Evolutionary conservation across 345 rosid species (phyloP).

Genomic region (Linum trigynum): DNA sequence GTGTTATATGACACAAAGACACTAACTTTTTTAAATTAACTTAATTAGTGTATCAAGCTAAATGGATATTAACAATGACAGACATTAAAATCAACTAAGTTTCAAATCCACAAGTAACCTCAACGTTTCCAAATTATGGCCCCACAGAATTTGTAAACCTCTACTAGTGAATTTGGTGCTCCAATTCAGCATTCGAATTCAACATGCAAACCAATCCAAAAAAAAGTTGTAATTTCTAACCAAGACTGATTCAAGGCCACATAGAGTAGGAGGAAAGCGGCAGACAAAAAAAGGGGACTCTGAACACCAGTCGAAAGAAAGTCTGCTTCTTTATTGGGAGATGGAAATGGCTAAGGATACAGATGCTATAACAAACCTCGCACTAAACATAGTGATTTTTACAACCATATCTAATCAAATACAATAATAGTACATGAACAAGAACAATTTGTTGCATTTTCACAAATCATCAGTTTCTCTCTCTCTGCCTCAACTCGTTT

Average conservation of each 20-base stretch:
- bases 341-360: not conserved
- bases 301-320: not conserved
- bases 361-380: not conserved
- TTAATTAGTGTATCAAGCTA: too few relatives aligned
- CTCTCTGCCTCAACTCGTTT: conserved; percentile 4
- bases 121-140: too few relatives aligned
- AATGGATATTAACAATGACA: too few relatives aligned
- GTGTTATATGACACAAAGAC: too few relatives aligned
- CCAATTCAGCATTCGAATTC: too few relatives aligned
- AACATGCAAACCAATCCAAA: too few relatives aligned
- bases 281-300: not conserved
- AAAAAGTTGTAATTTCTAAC: too few relatives aligned
- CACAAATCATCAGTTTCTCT: conserved; percentile 34
- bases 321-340: not conserved
- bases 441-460: conserved; percentile 14
- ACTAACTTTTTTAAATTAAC: too few relatives aligned
- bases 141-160: too few relatives aligned
- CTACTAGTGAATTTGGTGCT: too few relatives aligned
- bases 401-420: conserved; percentile 19
- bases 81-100: too few relatives aligned
- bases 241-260: not conserved
- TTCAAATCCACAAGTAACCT: too few relatives aligned
- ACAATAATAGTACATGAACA: conserved; percentile 8
- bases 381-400: conserved; percentile 16
- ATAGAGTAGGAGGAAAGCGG: not conserved